Evolutionary conservation across 169 alveolate species (phyloP).

Genomic region (Plasmodium falciparum): DNA sequence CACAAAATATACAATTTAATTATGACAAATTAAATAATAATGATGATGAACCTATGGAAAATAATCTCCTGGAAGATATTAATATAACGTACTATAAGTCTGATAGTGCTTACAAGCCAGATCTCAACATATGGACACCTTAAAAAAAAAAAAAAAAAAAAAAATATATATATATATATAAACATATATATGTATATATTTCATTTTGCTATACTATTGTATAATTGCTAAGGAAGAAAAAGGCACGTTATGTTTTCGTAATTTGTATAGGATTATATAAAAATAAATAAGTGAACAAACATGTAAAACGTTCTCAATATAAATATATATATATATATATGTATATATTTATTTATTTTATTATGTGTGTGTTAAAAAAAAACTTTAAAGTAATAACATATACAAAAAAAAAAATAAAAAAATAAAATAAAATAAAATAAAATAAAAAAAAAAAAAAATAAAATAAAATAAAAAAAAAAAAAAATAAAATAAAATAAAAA

Average conservation of each 20-base stretch:
- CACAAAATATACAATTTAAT: background rate
- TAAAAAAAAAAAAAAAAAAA: background rate
- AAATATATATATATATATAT: conserved; percentile 3
- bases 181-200: too few relatives aligned
- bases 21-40: background rate
- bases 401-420: too few relatives aligned
- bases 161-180: background rate
- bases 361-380: too few relatives aligned
- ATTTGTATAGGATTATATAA: background rate
- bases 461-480: background rate
- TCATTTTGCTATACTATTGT: too few relatives aligned
- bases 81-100: conserved; percentile 26
- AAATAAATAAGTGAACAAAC: background rate
- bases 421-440: too few relatives aligned
- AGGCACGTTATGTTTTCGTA: too few relatives aligned
- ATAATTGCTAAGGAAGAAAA: too few relatives aligned
- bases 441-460: background rate
- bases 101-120: conserved; percentile 20
- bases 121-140: conserved; percentile 33
- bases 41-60: conserved; percentile 20
- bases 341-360: background rate
- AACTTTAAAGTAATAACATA: too few relatives aligned
- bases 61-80: conserved; percentile 23
- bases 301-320: background rate
- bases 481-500: background rate